Evolutionary conservation across 2,329 filamentous ascomycete genomes (phyloP), one percentile per base, ranked within the genome.

Genomic region (Botryotinia globosa): DNA sequence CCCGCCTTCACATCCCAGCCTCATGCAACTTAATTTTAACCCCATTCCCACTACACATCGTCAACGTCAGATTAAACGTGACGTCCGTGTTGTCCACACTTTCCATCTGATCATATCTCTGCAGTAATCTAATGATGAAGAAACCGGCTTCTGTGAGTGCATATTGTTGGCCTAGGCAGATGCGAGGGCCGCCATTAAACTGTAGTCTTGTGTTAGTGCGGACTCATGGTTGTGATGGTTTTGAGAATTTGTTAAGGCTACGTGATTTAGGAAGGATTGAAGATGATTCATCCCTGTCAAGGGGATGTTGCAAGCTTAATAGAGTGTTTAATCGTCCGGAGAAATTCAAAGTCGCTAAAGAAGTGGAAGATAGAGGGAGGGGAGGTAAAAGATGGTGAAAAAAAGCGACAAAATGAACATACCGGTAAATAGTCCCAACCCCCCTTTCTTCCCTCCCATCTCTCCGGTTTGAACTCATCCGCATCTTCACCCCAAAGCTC

Each of bases 351-450:
- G 3, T 25, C 22, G 34, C 34, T 37, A 16, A 3, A 22, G 10
- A 14, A n/a, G 3, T 18, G 3, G 58, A 61, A n/a, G 37, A 54
- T 16, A 8, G 51, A 16, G 22, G 44, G 25, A 22, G 5, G 6
- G 48, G 14, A 37, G 37, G 12, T 42, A 54, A 51, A n/a, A 34
- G 6, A 22, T 54, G 16, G 22, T 20, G 54, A 42, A 10, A 63
- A 63, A 39, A 54, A 16, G 25, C 10, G 76, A 48, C 20, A 51
- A 16, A 51, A 48, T 67, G 25, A 51, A 62, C 78, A 74, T 74
- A 79, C 78, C 12, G 82, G 82, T 18, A 83, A 73, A 75, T 79
- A 83, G 10, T 81, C 81, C 83, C 48, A 83, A 75, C n/a, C 87
- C 83, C 75, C 86, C 84, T 71, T 87, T 44, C 73, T 73, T 9